Base-by-base conservation (phyloP, 306 rosid genomes). In the Cucumis cinereus region DNA sequence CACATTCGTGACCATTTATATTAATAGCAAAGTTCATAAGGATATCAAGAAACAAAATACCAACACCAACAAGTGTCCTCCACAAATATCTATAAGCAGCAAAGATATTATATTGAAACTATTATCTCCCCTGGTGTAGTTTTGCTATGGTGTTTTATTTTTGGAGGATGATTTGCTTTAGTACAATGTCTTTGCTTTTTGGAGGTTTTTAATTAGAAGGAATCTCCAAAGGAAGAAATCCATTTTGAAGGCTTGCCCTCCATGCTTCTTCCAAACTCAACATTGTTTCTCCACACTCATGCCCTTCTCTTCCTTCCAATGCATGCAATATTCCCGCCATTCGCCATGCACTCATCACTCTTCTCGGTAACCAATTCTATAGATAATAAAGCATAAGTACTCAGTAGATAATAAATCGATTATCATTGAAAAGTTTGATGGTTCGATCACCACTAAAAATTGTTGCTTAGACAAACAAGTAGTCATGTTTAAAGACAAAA, bases 311-410 rank as follows among this genome's bases (percentile, higher is more conserved):
- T 13, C 76, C 90, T 85, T 89, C 92, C 12, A 91, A 59, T 5
- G 86, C 92, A 63, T 93, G 98, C 68, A 93, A 8, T 76, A 91
- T 89, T 64, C 96, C 97, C 0, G 96, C 98, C 11, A 91, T 67
- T 10, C 98, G 91, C 89, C 91, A 88, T 0, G 90, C 97, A 68
- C 96, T 93, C 92, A 91, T 91, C 53, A 86, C 93, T 63, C 89
- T 85, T 77, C 98, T 93, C 75, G 97, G 93, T 23, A 93, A 66
- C 98, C 97, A 93, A 30, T 85, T 85, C 88, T n/a, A n/a, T n/a
- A n/a, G n/a, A n/a, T n/a, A n/a, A n/a, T n/a, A n/a, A n/a, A 45
- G 1, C 16, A 45, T 45, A 45, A 30, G 35, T 30, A 45, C 16
- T 45, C 1, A 45, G 17, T 45, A 45, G 52, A 45, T 45, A 30